Conservation (phyloP, 1,284 basidiomycete species). For the Ceratobasidium sp. region DNA sequence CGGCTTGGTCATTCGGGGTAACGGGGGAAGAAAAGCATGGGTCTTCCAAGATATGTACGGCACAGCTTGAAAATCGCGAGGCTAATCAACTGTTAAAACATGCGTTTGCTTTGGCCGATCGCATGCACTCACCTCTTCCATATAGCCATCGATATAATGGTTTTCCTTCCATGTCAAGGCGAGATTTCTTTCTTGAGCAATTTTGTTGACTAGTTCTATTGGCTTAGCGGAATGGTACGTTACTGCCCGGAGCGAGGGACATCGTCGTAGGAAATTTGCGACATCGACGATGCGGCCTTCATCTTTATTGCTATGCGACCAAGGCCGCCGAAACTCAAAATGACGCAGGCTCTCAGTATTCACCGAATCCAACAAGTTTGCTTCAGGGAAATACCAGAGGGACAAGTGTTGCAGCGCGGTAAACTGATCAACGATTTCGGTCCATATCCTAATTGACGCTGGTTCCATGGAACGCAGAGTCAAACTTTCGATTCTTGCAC, state of each 20-base stretch:
- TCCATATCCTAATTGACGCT: constrained; percentile 2
- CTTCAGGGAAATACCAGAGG: constrained; percentile 16
- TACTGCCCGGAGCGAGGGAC: constrained; percentile 4
- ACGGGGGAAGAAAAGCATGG: not conserved
- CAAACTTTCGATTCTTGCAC: constrained; percentile 15
- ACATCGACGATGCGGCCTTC: not conserved
- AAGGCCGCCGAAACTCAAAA: constrained; percentile 33
- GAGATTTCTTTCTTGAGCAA: not conserved
- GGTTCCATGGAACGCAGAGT: constrained; percentile 31
- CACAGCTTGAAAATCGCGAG: constrained; percentile 10
- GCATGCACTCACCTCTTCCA: constrained; percentile 24
- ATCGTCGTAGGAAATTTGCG: not conserved
- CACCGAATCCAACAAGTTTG: not conserved
- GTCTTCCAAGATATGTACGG: constrained; percentile 9
- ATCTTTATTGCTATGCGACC: constrained; percentile 17
- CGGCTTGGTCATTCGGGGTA: constrained; percentile 21
- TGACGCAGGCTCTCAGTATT: not conserved
- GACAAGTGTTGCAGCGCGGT: constrained; percentile 18
- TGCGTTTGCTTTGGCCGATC: not conserved
- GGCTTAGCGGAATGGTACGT: constrained; percentile 18
- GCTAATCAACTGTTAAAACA: not conserved
- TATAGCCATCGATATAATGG: constrained; percentile 24
- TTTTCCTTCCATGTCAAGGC: constrained; percentile 18
- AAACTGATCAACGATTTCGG: constrained; percentile 11
- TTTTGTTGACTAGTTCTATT: not conserved